Evolutionary conservation across 768 basidiomycete genomes (phyloP), one percentile per base, ranked within the genome.

Genomic region (Galerina marginata): DNA sequence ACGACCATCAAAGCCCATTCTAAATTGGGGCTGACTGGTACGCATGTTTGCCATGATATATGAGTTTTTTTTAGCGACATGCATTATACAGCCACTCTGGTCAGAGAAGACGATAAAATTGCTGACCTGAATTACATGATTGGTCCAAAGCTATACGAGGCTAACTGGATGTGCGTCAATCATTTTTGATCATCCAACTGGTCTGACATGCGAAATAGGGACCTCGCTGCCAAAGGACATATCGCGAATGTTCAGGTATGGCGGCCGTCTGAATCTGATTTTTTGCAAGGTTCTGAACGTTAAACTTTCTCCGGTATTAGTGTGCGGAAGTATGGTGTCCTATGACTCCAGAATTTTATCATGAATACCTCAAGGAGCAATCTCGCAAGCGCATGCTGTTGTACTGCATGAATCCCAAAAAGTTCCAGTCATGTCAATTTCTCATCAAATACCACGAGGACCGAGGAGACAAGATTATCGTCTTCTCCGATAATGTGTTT

Each of bases 271-370:
- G 47, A 54, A 36, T 45, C 40, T 9, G 29, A 23, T 38, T 20
- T 43, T 26, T 25, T 11, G 9, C 38, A 40, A 49, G 52, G 37
- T 46, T 46, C 29, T 59, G 12, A 50, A 53, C 7, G 15, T 25
- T 26, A 37, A 33, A 5, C 7, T 65, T 59, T 44, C 54, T 56
- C 50, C 43, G 53, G 50, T 20, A 60, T 20, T 67, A 99, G 93
- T 99, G 97, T 71, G 97, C 97, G 14, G 97, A 99, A 75, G 97
- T 99, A 7, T 99, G 97, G 97, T 99, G 97, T 72, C 93, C 94
- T 15, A 99, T 99, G 97, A 96, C 97, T 16, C 96, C 97, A 5
- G 96, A 99, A 72, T 99, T 99, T 74, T 99, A 99, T 74, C 88
- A 93, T 64, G 96, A 99, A 76, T 99, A 99, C 72, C 84, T 99